phyloP scores from a whole-genome alignment of 2,329 filamentous ascomycete genomes.

The Cordyceps militaris region DNA sequence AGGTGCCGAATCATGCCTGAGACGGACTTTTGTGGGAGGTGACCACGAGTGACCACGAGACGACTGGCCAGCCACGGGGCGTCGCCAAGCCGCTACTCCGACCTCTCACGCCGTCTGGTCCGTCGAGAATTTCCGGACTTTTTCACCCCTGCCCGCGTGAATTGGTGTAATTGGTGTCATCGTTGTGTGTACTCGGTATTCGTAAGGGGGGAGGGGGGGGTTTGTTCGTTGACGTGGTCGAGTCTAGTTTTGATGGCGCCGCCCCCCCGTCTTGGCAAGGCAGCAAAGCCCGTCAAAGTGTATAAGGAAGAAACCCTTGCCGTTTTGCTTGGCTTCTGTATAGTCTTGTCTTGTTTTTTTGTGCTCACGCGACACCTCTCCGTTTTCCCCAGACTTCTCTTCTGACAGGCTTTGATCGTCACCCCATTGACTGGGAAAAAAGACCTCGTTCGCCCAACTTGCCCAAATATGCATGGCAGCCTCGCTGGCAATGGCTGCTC shows the following conservation, averaged over 20 bases:
- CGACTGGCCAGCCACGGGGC: constrained; percentile 3
- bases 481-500: not conserved
- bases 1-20: not conserved
- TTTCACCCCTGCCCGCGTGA: not conserved
- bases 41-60: not conserved
- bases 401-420: not conserved
- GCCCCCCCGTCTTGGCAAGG: not conserved
- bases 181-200: no score
- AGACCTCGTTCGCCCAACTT: not conserved
- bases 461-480: constrained; percentile 6
- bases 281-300: not conserved
- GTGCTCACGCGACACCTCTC: constrained; percentile 7
- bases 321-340: not conserved
- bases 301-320: constrained; percentile 4
- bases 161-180: no score
- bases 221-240: not conserved
- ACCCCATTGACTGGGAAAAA: no score
- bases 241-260: not conserved
- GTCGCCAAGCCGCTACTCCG: constrained; percentile 7
- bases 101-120: constrained; percentile 2
- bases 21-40: not conserved
- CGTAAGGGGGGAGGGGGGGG: not conserved
- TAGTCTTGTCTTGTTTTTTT: not conserved
- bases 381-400: not conserved
- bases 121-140: not conserved